A percentile compares a stretch with the other conserved stretches of the same genome.
Conservation (phyloP, 208 protist species). For the Trichomonas vaginalis region DNA sequence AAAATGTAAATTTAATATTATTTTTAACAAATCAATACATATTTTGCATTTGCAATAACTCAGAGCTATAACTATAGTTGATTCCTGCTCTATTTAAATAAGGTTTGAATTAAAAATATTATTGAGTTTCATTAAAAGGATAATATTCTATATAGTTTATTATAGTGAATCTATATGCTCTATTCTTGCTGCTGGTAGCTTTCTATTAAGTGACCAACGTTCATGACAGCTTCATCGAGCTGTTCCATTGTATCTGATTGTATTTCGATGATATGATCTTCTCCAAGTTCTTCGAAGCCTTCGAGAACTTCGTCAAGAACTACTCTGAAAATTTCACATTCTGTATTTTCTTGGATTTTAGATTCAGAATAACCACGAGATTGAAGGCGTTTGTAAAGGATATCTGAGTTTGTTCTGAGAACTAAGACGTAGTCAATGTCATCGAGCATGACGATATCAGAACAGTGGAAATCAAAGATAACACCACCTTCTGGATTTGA, state of each 20-base stretch:
- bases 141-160: too few relatives aligned
- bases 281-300: not conserved
- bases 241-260: not conserved
- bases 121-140: too few relatives aligned
- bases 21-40: too few relatives aligned
- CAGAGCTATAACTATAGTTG: too few relatives aligned
- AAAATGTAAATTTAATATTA: too few relatives aligned
- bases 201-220: not conserved
- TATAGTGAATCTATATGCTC: too few relatives aligned
- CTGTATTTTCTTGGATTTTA: constrained; percentile 33
- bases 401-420: constrained; percentile 16
- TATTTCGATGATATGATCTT: not conserved
- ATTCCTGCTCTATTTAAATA: too few relatives aligned
- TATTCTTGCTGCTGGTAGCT: too few relatives aligned
- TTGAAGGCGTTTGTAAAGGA: constrained; percentile 24
- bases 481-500: constrained; percentile 20
- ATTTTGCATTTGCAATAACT: too few relatives aligned
- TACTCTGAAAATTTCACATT: constrained; percentile 34
- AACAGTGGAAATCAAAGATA: constrained; percentile 27
- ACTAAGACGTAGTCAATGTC: constrained; percentile 26
- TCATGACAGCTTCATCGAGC: not conserved
- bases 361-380: not conserved
- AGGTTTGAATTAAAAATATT: too few relatives aligned
- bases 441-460: constrained; percentile 25
- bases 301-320: constrained; percentile 29